A percentile compares a stretch with the other conserved stretches of the same genome.
phyloP scores from a whole-genome alignment of 2,329 filamentous ascomycete genomes.

The Colletotrichum agaves region DNA sequence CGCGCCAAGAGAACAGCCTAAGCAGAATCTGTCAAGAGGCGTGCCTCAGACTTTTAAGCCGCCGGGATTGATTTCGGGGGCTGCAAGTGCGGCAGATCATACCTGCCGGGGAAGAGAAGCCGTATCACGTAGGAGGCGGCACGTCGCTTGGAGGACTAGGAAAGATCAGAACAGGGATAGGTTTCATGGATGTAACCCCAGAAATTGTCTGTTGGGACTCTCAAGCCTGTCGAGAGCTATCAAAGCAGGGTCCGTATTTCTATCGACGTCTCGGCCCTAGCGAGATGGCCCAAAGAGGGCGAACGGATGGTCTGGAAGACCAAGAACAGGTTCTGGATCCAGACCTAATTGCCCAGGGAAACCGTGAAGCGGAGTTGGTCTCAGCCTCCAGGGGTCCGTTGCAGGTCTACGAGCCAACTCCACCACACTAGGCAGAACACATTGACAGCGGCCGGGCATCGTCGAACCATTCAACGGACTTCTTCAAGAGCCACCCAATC shows the following conservation, averaged over 20 bases:
- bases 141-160: neutral
- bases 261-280: neutral
- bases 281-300: neutral
- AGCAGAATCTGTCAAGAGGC: neutral
- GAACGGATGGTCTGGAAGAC: slow-evolving; percentile 7
- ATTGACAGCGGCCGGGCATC: slow-evolving; percentile 20
- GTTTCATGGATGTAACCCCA: slow-evolving; percentile 31
- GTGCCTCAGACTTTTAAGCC: slow-evolving; percentile 16
- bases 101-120: slow-evolving; percentile 11
- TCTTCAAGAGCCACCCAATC: neutral
- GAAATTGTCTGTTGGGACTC: slow-evolving; percentile 11
- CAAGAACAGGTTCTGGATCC: slow-evolving; percentile 3
- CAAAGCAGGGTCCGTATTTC: slow-evolving; percentile 9
- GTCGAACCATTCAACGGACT: neutral
- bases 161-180: slow-evolving; percentile 22
- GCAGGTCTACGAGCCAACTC: slow-evolving; percentile 8
- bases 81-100: slow-evolving; percentile 11
- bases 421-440: slow-evolving; percentile 34
- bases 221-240: slow-evolving; percentile 11
- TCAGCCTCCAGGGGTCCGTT: slow-evolving; percentile 23
- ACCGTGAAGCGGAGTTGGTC: neutral
- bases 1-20: neutral
- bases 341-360: neutral
- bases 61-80: neutral
- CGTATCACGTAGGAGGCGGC: slow-evolving; percentile 6